Evolutionary conservation across 2,329 filamentous ascomycete genomes (phyloP).

Genomic region (Aspergillus floridensis): DNA sequence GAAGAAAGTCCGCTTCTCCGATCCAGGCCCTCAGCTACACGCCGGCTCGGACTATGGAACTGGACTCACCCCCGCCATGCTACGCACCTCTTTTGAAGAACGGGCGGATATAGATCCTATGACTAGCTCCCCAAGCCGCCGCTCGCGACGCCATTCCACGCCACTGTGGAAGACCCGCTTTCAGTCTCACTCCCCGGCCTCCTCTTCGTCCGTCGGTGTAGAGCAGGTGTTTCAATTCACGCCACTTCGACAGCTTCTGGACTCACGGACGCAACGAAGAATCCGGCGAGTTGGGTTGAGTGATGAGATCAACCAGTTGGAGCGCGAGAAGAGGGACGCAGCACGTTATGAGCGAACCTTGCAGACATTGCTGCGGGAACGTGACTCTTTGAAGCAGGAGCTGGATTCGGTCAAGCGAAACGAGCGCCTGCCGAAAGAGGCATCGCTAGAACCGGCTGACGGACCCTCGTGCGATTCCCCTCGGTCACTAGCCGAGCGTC

Average conservation of each 20-base stretch:
- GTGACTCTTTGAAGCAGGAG: conserved; percentile 29
- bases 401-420: conserved; percentile 20
- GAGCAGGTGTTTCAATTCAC: conserved; percentile 44
- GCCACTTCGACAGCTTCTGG: conserved; percentile 44
- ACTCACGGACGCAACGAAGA: conserved; percentile 42
- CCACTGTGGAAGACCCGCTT: conserved; percentile 27
- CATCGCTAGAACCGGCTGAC: conserved; percentile 7
- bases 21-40: conserved; percentile 35
- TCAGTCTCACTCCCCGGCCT: conserved; percentile 22
- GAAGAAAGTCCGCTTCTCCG: conserved; percentile 49
- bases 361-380: conserved; percentile 26
- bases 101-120: conserved; percentile 20
- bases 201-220: conserved; percentile 17
- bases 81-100: conserved; percentile 38
- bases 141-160: conserved; percentile 34
- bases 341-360: conserved; percentile 26
- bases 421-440: conserved; percentile 5
- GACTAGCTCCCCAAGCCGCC: conserved; percentile 29
- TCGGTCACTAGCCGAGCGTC: conserved; percentile 16
- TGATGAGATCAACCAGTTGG: conserved; percentile 46
- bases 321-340: conserved; percentile 39
- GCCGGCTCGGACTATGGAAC: conserved; percentile 30
- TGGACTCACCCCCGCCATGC: conserved; percentile 46
- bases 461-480: conserved; percentile 20
- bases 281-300: conserved; percentile 47